Percentiles rank a stretch among this genome's conserved stretches.
Evolutionary conservation across 2,329 filamentous ascomycete species (phyloP).

Genomic region (Arthroderma uncinatum): DNA sequence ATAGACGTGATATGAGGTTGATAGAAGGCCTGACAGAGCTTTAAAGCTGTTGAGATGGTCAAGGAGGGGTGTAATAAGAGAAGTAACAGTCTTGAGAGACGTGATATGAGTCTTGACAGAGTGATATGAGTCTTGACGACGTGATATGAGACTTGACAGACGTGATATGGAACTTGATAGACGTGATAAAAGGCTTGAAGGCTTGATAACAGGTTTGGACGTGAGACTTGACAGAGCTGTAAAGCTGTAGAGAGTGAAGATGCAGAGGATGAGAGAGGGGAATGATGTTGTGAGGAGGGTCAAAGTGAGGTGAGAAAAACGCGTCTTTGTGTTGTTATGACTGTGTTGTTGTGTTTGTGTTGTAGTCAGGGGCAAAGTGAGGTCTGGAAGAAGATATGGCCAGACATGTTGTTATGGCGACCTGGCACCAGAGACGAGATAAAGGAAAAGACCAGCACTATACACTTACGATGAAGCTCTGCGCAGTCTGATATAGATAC

Average conservation of each 20-base stretch:
- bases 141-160: background rate
- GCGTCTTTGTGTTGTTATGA: slow-evolving; percentile 1
- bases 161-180: background rate
- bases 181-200: background rate
- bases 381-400: background rate
- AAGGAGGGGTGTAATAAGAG: background rate
- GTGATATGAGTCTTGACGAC: background rate
- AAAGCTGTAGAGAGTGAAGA: background rate
- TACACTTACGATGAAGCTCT: background rate
- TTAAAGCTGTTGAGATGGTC: background rate
- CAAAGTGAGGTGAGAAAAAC: background rate
- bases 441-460: background rate
- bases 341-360: no score
- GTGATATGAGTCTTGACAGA: background rate
- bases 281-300: background rate
- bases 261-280: background rate
- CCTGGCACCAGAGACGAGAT: background rate
- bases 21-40: background rate
- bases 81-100: background rate
- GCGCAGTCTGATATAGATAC: background rate
- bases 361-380: background rate
- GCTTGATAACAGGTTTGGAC: background rate
- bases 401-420: background rate
- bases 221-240: background rate
- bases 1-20: background rate